Conservation (phyloP, 768 basidiomycete genomes). For the Polyporus arcularius region DNA sequence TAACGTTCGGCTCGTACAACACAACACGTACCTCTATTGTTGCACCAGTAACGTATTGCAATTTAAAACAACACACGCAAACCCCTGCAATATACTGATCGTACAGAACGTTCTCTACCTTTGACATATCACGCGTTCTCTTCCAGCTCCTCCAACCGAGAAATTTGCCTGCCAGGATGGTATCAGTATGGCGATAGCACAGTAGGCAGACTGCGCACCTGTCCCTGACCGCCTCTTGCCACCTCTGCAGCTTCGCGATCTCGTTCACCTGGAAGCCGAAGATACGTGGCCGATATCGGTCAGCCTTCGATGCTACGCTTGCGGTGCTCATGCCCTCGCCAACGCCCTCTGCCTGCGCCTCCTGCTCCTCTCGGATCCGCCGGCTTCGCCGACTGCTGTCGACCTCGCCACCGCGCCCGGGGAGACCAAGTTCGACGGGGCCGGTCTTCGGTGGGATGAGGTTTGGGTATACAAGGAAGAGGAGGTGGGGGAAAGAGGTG, state of each 20-base stretch:
- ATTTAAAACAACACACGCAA: not conserved
- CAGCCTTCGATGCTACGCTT: constrained; percentile 82
- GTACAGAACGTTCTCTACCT: not conserved
- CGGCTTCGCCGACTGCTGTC: constrained; percentile 34
- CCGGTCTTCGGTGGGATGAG: constrained; percentile 84
- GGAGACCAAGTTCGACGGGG: constrained; percentile 41
- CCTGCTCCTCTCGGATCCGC: constrained; percentile 48
- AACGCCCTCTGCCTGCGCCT: constrained; percentile 51
- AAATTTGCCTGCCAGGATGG: constrained; percentile 38
- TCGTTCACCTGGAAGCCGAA: constrained; percentile 98
- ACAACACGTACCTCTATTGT: too few relatives aligned
- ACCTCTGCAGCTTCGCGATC: constrained; percentile 88
- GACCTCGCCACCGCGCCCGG: constrained; percentile 26
- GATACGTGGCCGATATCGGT: constrained; percentile 88
- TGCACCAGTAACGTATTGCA: not conserved
- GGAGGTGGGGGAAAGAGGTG: constrained; percentile 94
- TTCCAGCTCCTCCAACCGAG: constrained; percentile 42
- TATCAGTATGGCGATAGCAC: too few relatives aligned
- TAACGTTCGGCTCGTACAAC: too few relatives aligned
- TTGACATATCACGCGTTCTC: constrained; percentile 12
- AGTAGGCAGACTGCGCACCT: constrained; percentile 46
- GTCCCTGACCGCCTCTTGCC: constrained; percentile 94
- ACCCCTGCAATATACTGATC: constrained; percentile 2
- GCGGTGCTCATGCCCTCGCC: constrained; percentile 79
- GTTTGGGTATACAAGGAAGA: constrained; percentile 96